Conservation (phyloP, 2,329 filamentous ascomycete species). For the Alternaria sp. region DNA sequence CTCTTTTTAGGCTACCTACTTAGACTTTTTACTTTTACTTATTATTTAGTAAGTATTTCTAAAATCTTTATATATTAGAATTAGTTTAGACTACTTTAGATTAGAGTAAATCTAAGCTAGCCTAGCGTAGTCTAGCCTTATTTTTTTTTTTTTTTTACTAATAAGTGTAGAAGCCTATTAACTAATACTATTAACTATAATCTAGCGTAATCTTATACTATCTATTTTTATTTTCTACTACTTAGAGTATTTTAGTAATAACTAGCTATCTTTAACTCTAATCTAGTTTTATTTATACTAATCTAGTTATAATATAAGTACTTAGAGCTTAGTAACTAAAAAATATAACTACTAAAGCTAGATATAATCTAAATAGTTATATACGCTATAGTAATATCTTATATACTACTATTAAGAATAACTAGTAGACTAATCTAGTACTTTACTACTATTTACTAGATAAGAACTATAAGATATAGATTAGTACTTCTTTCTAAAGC, state of each 20-base stretch:
- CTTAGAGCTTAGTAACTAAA: too few species aligned
- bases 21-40: background rate
- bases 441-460: too few species aligned
- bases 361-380: background rate
- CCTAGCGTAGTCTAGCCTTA: background rate
- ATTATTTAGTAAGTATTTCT: background rate
- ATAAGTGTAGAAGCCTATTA: background rate
- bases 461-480: too few species aligned
- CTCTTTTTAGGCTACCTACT: background rate
- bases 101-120: background rate
- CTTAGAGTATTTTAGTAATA: background rate
- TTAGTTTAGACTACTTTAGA: too few species aligned
- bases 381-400: background rate
- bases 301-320: background rate
- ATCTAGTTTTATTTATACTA: background rate
- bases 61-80: background rate
- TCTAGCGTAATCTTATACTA: background rate
- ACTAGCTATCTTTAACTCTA: background rate
- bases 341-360: background rate
- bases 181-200: background rate
- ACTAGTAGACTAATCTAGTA: too few species aligned
- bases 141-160: background rate
- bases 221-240: background rate
- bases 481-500: too few species aligned
- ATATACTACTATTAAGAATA: background rate